Conservation (phyloP, 2,329 filamentous ascomycete genomes). For the Penicillium nordicum region DNA sequence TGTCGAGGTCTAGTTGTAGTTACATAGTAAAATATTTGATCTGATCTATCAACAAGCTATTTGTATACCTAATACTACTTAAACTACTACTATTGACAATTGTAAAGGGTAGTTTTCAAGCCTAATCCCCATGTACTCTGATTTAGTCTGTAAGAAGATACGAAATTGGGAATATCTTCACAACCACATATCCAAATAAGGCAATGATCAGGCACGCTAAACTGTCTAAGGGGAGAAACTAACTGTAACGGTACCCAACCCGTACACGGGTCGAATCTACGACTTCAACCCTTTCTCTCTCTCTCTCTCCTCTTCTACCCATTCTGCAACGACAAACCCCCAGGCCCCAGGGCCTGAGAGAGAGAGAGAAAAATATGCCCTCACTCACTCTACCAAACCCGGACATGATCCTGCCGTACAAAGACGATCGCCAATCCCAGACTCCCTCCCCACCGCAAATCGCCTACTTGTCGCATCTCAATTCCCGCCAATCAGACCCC, state of each 20-base stretch:
- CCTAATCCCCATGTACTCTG: not conserved
- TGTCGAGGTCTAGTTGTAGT: too few species aligned
- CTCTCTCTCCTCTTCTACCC: not conserved
- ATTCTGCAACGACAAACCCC: not conserved
- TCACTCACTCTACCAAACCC: constrained; percentile 90
- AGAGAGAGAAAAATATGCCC: constrained; percentile 46
- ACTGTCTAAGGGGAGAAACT: constrained; percentile 17
- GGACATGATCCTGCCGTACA: constrained; percentile 87
- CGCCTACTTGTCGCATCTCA: constrained; percentile 45
- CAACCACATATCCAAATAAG: constrained; percentile 11
- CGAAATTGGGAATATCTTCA: constrained; percentile 10
- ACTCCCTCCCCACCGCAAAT: constrained; percentile 51
- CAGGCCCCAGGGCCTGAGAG: constrained; percentile 11
- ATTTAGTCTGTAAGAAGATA: not conserved
- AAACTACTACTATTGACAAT: not conserved
- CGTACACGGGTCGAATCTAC: not conserved
- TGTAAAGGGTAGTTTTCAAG: not conserved
- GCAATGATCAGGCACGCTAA: constrained; percentile 27
- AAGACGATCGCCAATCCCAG: constrained; percentile 51
- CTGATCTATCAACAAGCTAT: not conserved
- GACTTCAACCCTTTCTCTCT: constrained; percentile 3
- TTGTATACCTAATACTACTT: not conserved
- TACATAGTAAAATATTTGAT: not conserved
- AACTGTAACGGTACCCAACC: constrained; percentile 1
- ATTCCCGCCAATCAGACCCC: constrained; percentile 32